Evolutionary conservation across 192 early-diverging fungal species (phyloP), one percentile per base, ranked within the genome.

Genomic region (Lunasporangiospora selenospora): DNA sequence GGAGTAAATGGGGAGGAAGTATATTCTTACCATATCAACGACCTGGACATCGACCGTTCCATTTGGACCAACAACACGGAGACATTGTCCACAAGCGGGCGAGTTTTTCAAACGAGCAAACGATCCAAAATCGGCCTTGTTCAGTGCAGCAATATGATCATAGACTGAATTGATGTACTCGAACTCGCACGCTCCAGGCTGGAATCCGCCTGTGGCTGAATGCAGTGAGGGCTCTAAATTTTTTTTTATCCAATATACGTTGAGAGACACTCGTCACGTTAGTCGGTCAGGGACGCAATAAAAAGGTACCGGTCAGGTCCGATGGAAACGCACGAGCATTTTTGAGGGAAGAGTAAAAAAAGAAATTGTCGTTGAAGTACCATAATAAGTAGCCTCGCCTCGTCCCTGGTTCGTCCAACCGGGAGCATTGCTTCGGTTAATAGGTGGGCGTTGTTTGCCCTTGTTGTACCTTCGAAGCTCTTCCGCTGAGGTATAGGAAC

Each of bases 341-440:
- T n/a, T n/a, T n/a, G 50, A 55, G 66, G 57, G 61, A 66, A 54
- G 64, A 32, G 34, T 37, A 12, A 42, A 41, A 42, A 40, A 38
- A 21, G 16, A 3, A 26, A 31, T 37, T 3, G 6, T 53, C 34
- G n/a, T 8, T 3, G n/a, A 18, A 21, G 37, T 75, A 80, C 81
- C 79, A 47, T 83, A 83, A 49, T 62, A 83, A 12, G 82, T 83
- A 6, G 70, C 82, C 36, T 83, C 77, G 24, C 82, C 82, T 51
- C 65, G 39, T 2, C 81, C 81, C 2, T 44, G 24, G 39, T 12
- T 18, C 0, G 53, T 50, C 67, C 67, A 73, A 36, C 67, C 53
- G 12, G 46, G 11, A 0, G 34, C 67, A 47, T 63, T 55, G 40
- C 59, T 62, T 5, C 27, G 53, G 24, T 73, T 73, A 34, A 73